Percentiles rank a stretch among this genome's conserved stretches.
These are phyloP conservation scores for Fusarium sp. DNA, from an alignment of 2,329 filamentous ascomycete species.

Conservation along the genomic window DNA sequence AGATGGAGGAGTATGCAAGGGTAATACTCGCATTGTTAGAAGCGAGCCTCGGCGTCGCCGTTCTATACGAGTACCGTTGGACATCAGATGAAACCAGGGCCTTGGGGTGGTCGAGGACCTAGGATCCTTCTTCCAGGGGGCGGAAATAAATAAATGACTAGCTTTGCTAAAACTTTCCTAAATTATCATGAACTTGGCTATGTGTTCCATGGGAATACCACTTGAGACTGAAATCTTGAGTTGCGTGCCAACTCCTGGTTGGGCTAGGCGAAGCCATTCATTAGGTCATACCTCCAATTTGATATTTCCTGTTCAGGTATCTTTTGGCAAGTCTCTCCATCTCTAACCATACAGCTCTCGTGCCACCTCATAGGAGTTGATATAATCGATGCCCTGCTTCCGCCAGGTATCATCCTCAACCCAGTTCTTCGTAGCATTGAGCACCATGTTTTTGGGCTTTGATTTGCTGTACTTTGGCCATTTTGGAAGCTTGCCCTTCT, in stretches of 20 bases:
- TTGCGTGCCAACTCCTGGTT: not conserved
- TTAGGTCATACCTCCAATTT: not conserved
- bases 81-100: not conserved
- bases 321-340: not conserved
- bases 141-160: not conserved
- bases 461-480: slow-evolving; percentile 54
- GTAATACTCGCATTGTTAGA: not conserved
- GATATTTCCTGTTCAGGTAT: not conserved
- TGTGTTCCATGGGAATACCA: not conserved
- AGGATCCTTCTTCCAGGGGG: not conserved
- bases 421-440: slow-evolving; percentile 54
- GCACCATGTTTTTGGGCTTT: slow-evolving; percentile 54
- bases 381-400: slow-evolving; percentile 53
- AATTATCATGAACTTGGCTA: not conserved
- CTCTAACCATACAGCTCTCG: slow-evolving; percentile 36
- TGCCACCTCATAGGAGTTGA: slow-evolving; percentile 38
- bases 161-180: not conserved
- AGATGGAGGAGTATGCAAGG: not conserved
- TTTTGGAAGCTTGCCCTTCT: slow-evolving; percentile 43
- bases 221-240: not conserved
- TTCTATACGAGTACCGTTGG: not conserved
- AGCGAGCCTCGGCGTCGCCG: not conserved
- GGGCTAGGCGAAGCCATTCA: not conserved
- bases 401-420: slow-evolving; percentile 59
- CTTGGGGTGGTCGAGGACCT: not conserved